These are phyloP conservation scores for Cystobasidium tubakii DNA, from an alignment of 768 basidiomycete species.

Conservation along the genomic window DNA sequence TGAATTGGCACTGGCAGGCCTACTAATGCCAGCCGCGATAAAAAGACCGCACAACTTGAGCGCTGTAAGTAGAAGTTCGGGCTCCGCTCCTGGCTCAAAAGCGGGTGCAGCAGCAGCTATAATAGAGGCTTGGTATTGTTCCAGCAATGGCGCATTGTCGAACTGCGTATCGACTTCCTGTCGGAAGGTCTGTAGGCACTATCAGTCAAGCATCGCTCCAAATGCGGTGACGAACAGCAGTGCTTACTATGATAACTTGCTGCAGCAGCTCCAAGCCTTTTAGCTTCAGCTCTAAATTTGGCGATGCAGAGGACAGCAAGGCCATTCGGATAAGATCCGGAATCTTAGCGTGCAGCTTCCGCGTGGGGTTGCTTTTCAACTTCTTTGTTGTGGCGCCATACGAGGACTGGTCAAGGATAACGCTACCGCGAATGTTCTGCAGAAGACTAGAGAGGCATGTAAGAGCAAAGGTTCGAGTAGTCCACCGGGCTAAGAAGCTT, in stretches of 20 bases:
- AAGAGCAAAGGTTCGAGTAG: conserved; percentile 90
- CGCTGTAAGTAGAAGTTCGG: conserved; percentile 86
- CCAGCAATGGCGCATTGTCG: conserved; percentile 77
- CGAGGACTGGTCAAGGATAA: conserved; percentile 53
- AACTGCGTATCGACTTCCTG: conserved; percentile 84
- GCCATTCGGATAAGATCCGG: conserved; percentile 96
- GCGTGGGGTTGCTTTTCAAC: conserved; percentile 48
- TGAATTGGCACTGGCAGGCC: neutral
- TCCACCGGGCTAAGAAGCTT: conserved; percentile 63
- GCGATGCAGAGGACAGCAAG: conserved; percentile 91
- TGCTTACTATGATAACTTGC: conserved; percentile 79
- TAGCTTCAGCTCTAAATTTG: conserved; percentile 88
- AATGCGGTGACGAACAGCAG: neutral
- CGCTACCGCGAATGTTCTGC: conserved; percentile 61
- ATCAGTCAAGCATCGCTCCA: neutral
- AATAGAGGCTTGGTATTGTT: conserved; percentile 97
- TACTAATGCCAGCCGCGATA: conserved; percentile 84
- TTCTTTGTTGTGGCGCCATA: neutral
- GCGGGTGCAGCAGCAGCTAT: conserved; percentile 95
- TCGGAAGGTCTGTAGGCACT: conserved; percentile 68
- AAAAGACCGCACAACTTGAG: conserved; percentile 90
- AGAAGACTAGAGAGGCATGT: conserved; percentile 88
- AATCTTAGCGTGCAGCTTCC: conserved; percentile 73
- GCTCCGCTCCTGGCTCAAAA: conserved; percentile 89
- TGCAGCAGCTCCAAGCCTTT: conserved; percentile 81